A percentile compares a stretch with the other conserved stretches of the same genome.
Evolutionary conservation across 2,329 filamentous ascomycete genomes (phyloP).

Genomic region (Fonsecaea pedrosoi): DNA sequence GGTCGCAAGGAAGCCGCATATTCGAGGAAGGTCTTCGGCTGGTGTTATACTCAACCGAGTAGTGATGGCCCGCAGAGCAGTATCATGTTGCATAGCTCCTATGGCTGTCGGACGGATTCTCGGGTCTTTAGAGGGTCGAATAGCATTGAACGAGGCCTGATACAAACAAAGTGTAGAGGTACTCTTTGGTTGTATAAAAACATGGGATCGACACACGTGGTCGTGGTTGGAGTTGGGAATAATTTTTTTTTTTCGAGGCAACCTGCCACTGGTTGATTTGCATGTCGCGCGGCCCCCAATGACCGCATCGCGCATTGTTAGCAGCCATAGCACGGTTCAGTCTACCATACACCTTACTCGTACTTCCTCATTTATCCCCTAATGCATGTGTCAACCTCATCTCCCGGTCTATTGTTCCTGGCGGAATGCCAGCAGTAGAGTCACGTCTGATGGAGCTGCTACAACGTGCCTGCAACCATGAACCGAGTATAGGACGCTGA

Average conservation of each 20-base stretch:
- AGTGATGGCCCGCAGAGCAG: conserved; percentile 51
- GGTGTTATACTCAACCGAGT: conserved; percentile 71
- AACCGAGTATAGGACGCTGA: conserved; percentile 3
- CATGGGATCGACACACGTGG: not conserved
- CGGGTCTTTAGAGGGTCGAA: not conserved
- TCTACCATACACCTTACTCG: not conserved
- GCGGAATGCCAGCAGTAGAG: not conserved
- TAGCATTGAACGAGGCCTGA: not conserved
- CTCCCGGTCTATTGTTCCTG: not conserved
- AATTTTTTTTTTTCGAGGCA: not conserved
- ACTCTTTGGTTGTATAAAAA: not conserved
- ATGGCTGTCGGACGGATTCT: not conserved
- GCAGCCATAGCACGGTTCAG: not conserved
- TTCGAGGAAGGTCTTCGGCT: conserved; percentile 73
- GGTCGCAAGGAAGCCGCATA: conserved; percentile 71
- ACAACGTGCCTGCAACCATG: conserved; percentile 14
- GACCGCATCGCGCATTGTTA: conserved; percentile 18
- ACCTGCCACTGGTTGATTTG: not conserved
- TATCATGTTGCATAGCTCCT: conserved; percentile 28
- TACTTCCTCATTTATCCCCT: not conserved
- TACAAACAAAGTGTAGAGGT: not conserved
- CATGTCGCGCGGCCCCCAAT: conserved; percentile 3
- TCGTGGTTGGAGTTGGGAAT: not conserved
- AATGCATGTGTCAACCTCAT: not conserved
- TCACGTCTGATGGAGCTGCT: conserved; percentile 21